Conservation (phyloP, 1,284 basidiomycete genomes). For the Microstroma glucosiphilum region DNA sequence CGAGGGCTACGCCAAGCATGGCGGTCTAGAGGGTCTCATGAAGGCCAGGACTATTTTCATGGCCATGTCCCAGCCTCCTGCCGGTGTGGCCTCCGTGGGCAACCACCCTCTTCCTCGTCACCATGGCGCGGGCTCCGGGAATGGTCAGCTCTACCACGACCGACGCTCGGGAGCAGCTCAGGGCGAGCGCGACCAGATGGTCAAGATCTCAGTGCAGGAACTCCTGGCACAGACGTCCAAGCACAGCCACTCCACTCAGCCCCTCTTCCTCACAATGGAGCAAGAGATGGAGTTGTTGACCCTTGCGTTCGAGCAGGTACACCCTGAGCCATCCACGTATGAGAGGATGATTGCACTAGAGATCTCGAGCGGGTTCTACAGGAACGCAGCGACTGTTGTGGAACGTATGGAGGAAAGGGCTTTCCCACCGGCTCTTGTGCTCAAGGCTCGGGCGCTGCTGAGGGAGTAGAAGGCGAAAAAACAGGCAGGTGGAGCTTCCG, state of each 20-base stretch:
- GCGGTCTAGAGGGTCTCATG: slow-evolving; percentile 58
- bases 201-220: slow-evolving; percentile 4
- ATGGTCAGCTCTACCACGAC: slow-evolving; percentile 44
- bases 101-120: slow-evolving; percentile 63
- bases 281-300: not conserved
- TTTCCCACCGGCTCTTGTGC: slow-evolving; percentile 51
- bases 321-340: slow-evolving; percentile 81
- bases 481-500: no score
- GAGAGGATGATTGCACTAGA: slow-evolving; percentile 93
- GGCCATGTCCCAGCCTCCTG: slow-evolving; percentile 72
- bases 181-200: slow-evolving; percentile 11
- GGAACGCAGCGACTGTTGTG: slow-evolving; percentile 66
- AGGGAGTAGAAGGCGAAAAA: no score
- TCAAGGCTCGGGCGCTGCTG: slow-evolving; percentile 34
- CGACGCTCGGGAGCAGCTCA: slow-evolving; percentile 29
- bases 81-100: slow-evolving; percentile 78
- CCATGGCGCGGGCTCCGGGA: slow-evolving; percentile 49
- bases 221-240: not conserved
- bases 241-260: not conserved
- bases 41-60: slow-evolving; percentile 64
- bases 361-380: slow-evolving; percentile 67
- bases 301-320: slow-evolving; percentile 61
- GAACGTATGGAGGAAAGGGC: slow-evolving; percentile 66
- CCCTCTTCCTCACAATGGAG: slow-evolving; percentile 3
- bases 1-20: slow-evolving; percentile 63